A percentile compares a stretch with the other conserved stretches of the same genome.
These are phyloP conservation scores for Daldinia caldariorum DNA, from an alignment of 495 filamentous ascomycete species.

Conservation along the genomic window DNA sequence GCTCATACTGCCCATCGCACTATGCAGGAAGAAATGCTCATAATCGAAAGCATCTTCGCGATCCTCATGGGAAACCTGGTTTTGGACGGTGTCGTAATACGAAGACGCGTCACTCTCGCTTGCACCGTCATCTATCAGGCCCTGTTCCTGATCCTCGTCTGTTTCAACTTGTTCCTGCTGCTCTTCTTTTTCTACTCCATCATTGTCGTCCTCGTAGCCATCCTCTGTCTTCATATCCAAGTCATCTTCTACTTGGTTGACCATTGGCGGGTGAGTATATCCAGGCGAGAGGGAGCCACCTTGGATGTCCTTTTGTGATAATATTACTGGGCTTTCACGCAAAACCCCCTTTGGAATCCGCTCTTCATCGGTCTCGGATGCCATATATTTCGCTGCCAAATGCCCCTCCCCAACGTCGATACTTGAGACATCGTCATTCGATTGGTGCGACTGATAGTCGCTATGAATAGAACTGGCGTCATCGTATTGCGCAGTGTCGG, in stretches of 20 bases:
- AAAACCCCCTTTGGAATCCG: constrained; percentile 32
- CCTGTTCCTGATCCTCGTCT: constrained; percentile 43
- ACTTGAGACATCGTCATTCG: constrained; percentile 52
- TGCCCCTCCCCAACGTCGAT: constrained; percentile 37
- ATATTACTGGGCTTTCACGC: constrained; percentile 12
- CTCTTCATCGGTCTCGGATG: constrained; percentile 22
- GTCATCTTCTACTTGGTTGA: constrained; percentile 40
- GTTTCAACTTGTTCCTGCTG: constrained; percentile 12
- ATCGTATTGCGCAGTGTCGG: constrained; percentile 53
- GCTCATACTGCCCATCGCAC: constrained; percentile 78
- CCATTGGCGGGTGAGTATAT: constrained; percentile 1
- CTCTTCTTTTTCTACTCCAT: constrained; percentile 26
- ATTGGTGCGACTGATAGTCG: constrained; percentile 42
- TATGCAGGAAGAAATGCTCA: constrained; percentile 93
- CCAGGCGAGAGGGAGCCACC: constrained; percentile 12
- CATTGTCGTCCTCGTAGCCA: constrained; percentile 39
- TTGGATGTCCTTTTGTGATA: neutral
- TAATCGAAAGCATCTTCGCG: constrained; percentile 98
- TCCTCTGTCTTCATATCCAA: constrained; percentile 53
- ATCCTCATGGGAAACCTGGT: constrained; percentile 80
- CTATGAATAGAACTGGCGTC: constrained; percentile 34
- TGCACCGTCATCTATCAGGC: constrained; percentile 46
- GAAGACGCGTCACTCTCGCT: constrained; percentile 64
- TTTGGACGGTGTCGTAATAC: constrained; percentile 65
- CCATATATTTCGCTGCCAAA: constrained; percentile 18